A percentile compares a stretch with the other conserved stretches of the same genome.
Conservation (phyloP, 768 basidiomycete genomes). For the Baorangia bicolor region DNA sequence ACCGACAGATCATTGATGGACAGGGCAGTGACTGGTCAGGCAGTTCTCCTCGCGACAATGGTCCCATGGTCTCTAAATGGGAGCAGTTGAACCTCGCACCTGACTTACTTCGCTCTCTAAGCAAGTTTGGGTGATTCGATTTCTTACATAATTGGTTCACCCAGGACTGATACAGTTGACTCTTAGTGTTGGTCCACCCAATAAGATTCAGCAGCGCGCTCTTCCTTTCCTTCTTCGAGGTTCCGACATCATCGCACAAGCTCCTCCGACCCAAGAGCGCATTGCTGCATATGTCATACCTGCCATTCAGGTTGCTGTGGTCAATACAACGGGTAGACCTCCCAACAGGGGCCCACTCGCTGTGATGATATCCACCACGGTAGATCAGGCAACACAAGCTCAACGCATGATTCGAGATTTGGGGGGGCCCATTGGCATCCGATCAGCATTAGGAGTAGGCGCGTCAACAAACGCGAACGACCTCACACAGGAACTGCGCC, state of each 20-base stretch:
- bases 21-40: slow-evolving; percentile 56
- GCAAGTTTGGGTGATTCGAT: slow-evolving; percentile 84
- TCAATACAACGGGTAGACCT: slow-evolving; percentile 53
- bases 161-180: slow-evolving; percentile 14
- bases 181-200: slow-evolving; percentile 88
- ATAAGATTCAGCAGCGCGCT: slow-evolving; percentile 98
- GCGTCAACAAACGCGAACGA: slow-evolving; percentile 62
- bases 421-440: slow-evolving; percentile 89
- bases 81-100: slow-evolving; percentile 85
- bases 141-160: slow-evolving; percentile 3
- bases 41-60: slow-evolving; percentile 61
- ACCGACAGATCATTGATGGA: slow-evolving; percentile 50
- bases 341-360: slow-evolving; percentile 76
- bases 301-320: slow-evolving; percentile 78
- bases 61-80: slow-evolving; percentile 92
- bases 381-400: slow-evolving; percentile 97
- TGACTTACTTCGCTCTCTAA: slow-evolving; percentile 84
- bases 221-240: slow-evolving; percentile 92
- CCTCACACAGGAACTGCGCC: slow-evolving; percentile 70
- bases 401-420: slow-evolving; percentile 94
- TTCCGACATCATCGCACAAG: slow-evolving; percentile 97
- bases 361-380: slow-evolving; percentile 95
- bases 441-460: slow-evolving; percentile 86
- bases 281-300: slow-evolving; percentile 97
- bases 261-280: slow-evolving; percentile 96